A percentile compares a stretch with the other conserved stretches of the same genome.
Evolutionary conservation across 768 basidiomycete genomes (phyloP).

Genomic region (Kwoniella sp.): DNA sequence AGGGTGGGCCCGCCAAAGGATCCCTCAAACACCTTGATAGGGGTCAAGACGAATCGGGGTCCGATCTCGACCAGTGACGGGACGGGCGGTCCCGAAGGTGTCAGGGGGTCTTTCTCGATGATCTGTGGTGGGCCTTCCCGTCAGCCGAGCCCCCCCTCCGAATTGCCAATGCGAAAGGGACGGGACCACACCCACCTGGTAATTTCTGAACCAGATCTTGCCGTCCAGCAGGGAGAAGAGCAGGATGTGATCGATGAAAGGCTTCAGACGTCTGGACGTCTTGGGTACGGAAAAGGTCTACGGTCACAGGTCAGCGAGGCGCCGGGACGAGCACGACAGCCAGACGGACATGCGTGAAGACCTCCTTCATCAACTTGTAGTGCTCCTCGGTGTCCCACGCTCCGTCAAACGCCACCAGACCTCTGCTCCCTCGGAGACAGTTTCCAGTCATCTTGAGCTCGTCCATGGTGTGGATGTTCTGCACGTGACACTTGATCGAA

Average conservation of each 20-base stretch:
- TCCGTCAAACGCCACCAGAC: conserved; percentile 85
- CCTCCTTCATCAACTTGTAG: conserved; percentile 80
- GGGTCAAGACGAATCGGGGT: conserved; percentile 92
- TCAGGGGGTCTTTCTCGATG: conserved; percentile 85
- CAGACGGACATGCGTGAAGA: conserved; percentile 53
- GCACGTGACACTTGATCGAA: conserved; percentile 93
- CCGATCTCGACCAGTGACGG: conserved; percentile 94
- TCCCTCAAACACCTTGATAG: conserved; percentile 96
- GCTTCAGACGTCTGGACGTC: conserved; percentile 83
- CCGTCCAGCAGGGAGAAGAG: conserved; percentile 92
- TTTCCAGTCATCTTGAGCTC: conserved; percentile 99
- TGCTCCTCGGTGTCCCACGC: conserved; percentile 84
- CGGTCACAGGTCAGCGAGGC: background rate
- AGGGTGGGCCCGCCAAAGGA: conserved; percentile 92
- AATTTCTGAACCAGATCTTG: conserved; percentile 99
- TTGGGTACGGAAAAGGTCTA: conserved; percentile 95
- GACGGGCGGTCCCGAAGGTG: conserved; percentile 77
- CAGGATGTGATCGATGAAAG: conserved; percentile 95
- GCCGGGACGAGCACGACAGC: background rate
- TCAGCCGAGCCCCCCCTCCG: too few relatives aligned
- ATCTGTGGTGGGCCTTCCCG: conserved; percentile 69
- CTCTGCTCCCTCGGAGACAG: conserved; percentile 90
- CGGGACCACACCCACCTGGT: conserved; percentile 72
- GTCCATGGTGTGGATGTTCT: conserved; percentile 99
- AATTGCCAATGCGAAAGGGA: too few relatives aligned